Percentiles rank a stretch among this genome's conserved stretches.
phyloP scores from a whole-genome alignment of 2,329 filamentous ascomycete species.

The Uncinocarpus reesii region DNA sequence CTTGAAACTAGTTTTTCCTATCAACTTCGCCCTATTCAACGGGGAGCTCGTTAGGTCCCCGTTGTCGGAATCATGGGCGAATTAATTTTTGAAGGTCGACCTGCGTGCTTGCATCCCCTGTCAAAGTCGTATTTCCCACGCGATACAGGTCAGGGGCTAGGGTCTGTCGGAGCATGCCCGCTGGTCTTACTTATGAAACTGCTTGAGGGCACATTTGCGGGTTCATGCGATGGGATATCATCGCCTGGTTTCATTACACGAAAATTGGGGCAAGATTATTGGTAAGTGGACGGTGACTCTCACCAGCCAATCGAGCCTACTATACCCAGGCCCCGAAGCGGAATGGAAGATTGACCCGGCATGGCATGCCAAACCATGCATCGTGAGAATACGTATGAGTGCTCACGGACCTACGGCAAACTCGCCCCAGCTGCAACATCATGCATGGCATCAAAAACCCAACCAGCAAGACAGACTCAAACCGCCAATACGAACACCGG shows the following conservation, averaged over 20 bases:
- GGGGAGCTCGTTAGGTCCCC: background rate
- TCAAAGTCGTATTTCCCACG: conserved; percentile 10
- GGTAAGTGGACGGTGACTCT: background rate
- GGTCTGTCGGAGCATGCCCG: background rate
- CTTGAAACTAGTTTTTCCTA: background rate
- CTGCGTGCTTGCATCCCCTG: background rate
- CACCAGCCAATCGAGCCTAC: background rate
- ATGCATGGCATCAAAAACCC: conserved; percentile 4
- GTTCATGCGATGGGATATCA: background rate
- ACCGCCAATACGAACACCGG: conserved; percentile 2
- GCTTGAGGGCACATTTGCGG: background rate
- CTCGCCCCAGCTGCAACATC: conserved; percentile 1
- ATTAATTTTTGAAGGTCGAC: background rate
- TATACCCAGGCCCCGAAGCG: background rate
- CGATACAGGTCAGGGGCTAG: background rate
- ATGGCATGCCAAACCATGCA: background rate
- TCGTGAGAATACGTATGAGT: background rate
- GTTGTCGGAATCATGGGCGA: background rate
- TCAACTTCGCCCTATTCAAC: background rate
- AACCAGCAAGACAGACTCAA: conserved; percentile 3
- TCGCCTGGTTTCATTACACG: background rate
- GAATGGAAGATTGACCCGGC: background rate
- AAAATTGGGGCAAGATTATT: background rate
- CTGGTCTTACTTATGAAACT: conserved; percentile 9
- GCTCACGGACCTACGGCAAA: background rate